Conservation (phyloP, 2,329 filamentous ascomycete species). For the Fusarium heterosporum region DNA sequence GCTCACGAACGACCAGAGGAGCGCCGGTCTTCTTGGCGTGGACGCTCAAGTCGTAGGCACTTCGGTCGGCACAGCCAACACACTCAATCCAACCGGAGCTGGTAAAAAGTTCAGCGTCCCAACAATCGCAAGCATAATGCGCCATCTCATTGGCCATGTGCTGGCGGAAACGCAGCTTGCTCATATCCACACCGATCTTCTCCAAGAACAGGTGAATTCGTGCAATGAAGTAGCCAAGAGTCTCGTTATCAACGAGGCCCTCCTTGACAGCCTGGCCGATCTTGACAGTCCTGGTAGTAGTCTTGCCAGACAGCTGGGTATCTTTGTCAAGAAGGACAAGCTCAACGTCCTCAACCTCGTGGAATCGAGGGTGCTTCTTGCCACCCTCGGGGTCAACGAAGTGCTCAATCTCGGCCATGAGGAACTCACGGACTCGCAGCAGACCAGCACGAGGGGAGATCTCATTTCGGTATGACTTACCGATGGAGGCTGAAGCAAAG, state of each 20-base stretch:
- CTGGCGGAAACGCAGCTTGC: slow-evolving; percentile 94
- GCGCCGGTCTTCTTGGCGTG: slow-evolving; percentile 94
- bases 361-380: slow-evolving; percentile 93
- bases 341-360: slow-evolving; percentile 85
- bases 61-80: slow-evolving; percentile 95
- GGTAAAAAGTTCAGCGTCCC: slow-evolving; percentile 94
- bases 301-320: slow-evolving; percentile 88
- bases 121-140: slow-evolving; percentile 96
- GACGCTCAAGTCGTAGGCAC: slow-evolving; percentile 92
- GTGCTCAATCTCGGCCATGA: slow-evolving; percentile 99
- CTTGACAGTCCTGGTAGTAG: slow-evolving; percentile 75
- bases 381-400: slow-evolving; percentile 94
- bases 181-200: slow-evolving; percentile 86
- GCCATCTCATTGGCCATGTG: slow-evolving; percentile 86
- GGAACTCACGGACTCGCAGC: slow-evolving; percentile 92
- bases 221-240: slow-evolving; percentile 95
- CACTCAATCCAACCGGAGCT: slow-evolving; percentile 98
- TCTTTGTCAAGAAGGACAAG: slow-evolving; percentile 86
- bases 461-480: slow-evolving; percentile 98
- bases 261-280: slow-evolving; percentile 88
- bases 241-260: slow-evolving; percentile 94
- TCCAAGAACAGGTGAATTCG: slow-evolving; percentile 91
- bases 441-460: slow-evolving; percentile 94
- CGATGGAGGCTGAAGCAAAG: slow-evolving; percentile 96
- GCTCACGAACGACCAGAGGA: slow-evolving; percentile 86